Conservation (phyloP, 1,284 basidiomycete species). For the Flammula alnicola region DNA sequence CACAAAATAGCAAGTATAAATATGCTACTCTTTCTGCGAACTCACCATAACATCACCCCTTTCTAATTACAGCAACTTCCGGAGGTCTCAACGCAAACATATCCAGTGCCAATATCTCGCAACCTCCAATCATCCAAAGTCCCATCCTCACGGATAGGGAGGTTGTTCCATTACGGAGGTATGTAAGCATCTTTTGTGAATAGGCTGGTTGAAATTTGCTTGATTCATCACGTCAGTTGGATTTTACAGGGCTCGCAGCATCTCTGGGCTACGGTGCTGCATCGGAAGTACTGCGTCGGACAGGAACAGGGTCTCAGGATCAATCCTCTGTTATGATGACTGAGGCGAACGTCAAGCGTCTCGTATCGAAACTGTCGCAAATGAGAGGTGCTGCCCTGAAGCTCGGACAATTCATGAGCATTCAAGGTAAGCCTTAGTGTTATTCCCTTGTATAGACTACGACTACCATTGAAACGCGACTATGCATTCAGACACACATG, state of each 20-base stretch:
- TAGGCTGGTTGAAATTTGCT: too few species aligned
- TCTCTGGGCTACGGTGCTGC: conserved; percentile 76
- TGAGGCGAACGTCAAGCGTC: conserved; percentile 86
- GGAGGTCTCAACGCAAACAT: conserved; percentile 1
- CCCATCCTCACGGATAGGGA: conserved; percentile 85
- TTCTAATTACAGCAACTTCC: not conserved
- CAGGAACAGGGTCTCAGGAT: conserved; percentile 35
- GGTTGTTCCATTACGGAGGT: conserved; percentile 94
- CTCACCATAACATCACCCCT: not conserved
- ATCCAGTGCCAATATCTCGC: conserved; percentile 34
- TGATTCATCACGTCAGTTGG: not conserved
- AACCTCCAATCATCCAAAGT: conserved; percentile 80
- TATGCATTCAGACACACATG: conserved; percentile 73
- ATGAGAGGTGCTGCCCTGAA: conserved; percentile 98
- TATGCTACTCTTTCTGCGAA: too few species aligned
- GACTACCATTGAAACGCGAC: not conserved
- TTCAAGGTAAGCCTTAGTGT: conserved; percentile 89
- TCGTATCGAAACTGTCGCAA: conserved; percentile 90
- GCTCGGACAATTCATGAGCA: conserved; percentile 96
- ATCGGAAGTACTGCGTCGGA: conserved; percentile 59
- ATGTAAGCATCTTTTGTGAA: conserved; percentile 28
- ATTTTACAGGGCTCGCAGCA: conserved; percentile 64
- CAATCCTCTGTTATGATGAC: conserved; percentile 73
- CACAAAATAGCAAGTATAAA: not conserved
- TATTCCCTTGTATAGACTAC: not conserved